Conservation (phyloP, 1,284 basidiomycete genomes). For the Wallemia ichthyophaga region DNA sequence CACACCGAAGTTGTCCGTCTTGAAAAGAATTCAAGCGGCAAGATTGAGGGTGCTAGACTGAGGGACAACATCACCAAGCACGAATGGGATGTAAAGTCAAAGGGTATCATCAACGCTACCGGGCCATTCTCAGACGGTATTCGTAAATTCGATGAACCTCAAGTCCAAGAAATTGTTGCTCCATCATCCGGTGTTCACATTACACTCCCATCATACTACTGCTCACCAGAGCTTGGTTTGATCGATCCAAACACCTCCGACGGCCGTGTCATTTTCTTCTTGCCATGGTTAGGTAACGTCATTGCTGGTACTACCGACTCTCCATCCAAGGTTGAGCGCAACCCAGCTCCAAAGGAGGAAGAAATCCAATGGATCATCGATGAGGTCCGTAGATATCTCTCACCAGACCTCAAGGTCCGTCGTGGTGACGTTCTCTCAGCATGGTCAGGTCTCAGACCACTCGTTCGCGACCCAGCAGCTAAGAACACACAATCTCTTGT, state of each 20-base stretch:
- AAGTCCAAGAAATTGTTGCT: slow-evolving; percentile 59
- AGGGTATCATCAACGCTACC: slow-evolving; percentile 87
- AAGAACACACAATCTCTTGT: slow-evolving; percentile 65
- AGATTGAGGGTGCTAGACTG: slow-evolving; percentile 41
- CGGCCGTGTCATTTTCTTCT: slow-evolving; percentile 92
- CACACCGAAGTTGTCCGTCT: slow-evolving; percentile 61
- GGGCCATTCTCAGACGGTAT: slow-evolving; percentile 77
- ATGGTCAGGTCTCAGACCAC: slow-evolving; percentile 70
- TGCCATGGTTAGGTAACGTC: slow-evolving; percentile 93
- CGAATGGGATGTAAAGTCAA: slow-evolving; percentile 52
- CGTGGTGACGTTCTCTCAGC: slow-evolving; percentile 90
- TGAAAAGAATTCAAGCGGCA: slow-evolving; percentile 25
- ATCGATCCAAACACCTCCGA: slow-evolving; percentile 87
- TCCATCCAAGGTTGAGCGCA: slow-evolving; percentile 39
- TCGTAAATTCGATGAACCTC: slow-evolving; percentile 55
- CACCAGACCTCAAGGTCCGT: slow-evolving; percentile 71
- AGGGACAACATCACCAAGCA: slow-evolving; percentile 58
- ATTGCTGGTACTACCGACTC: slow-evolving; percentile 92
- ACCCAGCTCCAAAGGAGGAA: slow-evolving; percentile 64
- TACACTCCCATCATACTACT: slow-evolving; percentile 75
- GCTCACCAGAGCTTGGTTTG: slow-evolving; percentile 77
- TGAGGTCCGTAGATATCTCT: slow-evolving; percentile 63
- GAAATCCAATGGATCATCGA: slow-evolving; percentile 92
- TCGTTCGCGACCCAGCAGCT: slow-evolving; percentile 56
- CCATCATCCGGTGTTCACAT: slow-evolving; percentile 84